Base-by-base conservation (phyloP, 441 rosid genomes). In the Jatropha podagrica region DNA sequence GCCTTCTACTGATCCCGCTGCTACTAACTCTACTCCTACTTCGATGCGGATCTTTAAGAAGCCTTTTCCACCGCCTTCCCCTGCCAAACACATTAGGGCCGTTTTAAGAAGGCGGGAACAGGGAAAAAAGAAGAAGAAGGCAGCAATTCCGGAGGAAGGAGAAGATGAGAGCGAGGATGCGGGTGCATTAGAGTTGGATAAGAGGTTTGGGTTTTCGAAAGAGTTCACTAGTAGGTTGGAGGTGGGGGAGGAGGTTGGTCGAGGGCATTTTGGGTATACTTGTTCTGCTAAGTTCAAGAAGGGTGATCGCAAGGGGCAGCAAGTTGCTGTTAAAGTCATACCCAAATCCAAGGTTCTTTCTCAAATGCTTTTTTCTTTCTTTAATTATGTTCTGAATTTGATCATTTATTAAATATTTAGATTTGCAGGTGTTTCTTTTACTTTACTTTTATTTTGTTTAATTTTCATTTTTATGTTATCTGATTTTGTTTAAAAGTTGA, bases 201-300 rank as follows among this genome's bases (percentile, higher is more conserved):
- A 93, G 84, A 84, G 96, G 79, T 95, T 95, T 68, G 98, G 98
- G 60, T 95, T 92, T 65, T 92, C 99, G 0, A 91, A 86, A 76
- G 98, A 93, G 82, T 74, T 95, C 65, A 85, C 79, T 49, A 92
- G 88, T 74, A 85, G 78, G 75, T 75, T 95, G 65, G 99, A 93
- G 65, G 73, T 93, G 5, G 96, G 93, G 48, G 92, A 88, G 49
- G 99, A 93, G 75, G 95, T 93, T 62, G 98, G 99, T 67, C 75
- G 99, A 83, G 99, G 99, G 38, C 99, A 95, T 88, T 95, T 93
- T 82, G 99, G 99, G 74, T 93, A 92, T 68, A 95, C 99, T 77
- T 93, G 99, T 75, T 88, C 94, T 79, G 99, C 98, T 38, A 89
- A 73, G 83, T 93, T 86, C 84, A 95, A 88, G 88, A 93, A 92